Percentiles rank a stretch among this genome's conserved stretches.
Conservation (phyloP, 2,329 filamentous ascomycete genomes). For the Trichothecium roseum region DNA sequence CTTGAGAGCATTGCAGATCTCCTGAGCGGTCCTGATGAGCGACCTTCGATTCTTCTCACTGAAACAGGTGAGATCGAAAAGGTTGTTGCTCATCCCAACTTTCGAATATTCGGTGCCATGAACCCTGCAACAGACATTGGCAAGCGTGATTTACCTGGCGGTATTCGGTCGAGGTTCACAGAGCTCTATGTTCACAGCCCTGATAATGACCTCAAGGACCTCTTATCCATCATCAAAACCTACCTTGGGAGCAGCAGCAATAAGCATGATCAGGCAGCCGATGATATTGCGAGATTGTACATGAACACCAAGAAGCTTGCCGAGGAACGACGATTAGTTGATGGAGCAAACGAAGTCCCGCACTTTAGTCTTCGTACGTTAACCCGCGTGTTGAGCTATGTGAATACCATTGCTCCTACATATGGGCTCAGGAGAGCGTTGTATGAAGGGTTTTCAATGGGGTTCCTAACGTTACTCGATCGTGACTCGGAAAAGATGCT, state of each 20-base stretch:
- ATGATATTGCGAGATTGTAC: slow-evolving; percentile 80
- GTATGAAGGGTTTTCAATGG: slow-evolving; percentile 96
- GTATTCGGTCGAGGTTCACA: slow-evolving; percentile 84
- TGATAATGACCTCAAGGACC: slow-evolving; percentile 75
- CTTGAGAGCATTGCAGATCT: slow-evolving; percentile 89
- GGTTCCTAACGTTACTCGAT: slow-evolving; percentile 83
- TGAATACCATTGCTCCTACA: slow-evolving; percentile 69
- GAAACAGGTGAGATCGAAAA: slow-evolving; percentile 91
- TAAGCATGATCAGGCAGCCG: slow-evolving; percentile 61
- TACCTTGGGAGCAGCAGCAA: slow-evolving; percentile 68
- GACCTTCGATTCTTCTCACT: slow-evolving; percentile 77
- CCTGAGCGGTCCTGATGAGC: slow-evolving; percentile 59
- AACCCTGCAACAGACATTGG: slow-evolving; percentile 97
- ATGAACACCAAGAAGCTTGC: slow-evolving; percentile 76
- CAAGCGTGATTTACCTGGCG: slow-evolving; percentile 84
- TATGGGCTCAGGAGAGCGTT: slow-evolving; percentile 80
- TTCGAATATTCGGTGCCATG: slow-evolving; percentile 97
- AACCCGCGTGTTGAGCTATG: slow-evolving; percentile 82
- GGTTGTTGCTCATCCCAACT: slow-evolving; percentile 80
- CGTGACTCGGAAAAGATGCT: slow-evolving; percentile 71
- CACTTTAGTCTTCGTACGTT: slow-evolving; percentile 95
- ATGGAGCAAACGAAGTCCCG: slow-evolving; percentile 89
- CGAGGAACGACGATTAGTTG: slow-evolving; percentile 74
- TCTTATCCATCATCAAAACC: slow-evolving; percentile 77
- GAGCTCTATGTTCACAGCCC: slow-evolving; percentile 91